A percentile compares a stretch with the other conserved stretches of the same genome.
Conservation (phyloP, 2,329 filamentous ascomycete genomes). For the Hypoxylon sp. region DNA sequence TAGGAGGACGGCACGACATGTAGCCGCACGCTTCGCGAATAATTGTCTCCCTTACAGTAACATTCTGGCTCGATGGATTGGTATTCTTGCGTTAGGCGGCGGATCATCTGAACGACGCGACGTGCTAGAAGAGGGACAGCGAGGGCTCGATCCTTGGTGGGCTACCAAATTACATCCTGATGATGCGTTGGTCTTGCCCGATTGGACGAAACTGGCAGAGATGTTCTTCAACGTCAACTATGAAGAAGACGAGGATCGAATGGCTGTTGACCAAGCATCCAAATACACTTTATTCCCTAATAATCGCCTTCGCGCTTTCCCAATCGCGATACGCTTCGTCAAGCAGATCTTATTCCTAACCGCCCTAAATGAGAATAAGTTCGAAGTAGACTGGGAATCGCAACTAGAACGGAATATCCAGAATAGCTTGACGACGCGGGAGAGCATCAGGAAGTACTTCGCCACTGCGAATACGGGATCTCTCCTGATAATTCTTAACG, state of each 20-base stretch:
- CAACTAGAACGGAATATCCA: slow-evolving; percentile 80
- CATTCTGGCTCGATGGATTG: slow-evolving; percentile 85
- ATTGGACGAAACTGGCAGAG: slow-evolving; percentile 66
- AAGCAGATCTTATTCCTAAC: slow-evolving; percentile 67
- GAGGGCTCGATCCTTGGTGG: slow-evolving; percentile 81
- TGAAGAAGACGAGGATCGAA: slow-evolving; percentile 50
- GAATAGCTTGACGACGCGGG: slow-evolving; percentile 76
- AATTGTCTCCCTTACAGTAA: slow-evolving; percentile 86
- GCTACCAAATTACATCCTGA: slow-evolving; percentile 54
- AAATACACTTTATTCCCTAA: slow-evolving; percentile 59
- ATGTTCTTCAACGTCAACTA: slow-evolving; percentile 62
- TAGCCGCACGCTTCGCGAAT: slow-evolving; percentile 90
- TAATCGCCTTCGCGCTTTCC: slow-evolving; percentile 69
- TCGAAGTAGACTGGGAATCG: slow-evolving; percentile 88
- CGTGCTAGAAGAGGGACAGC: slow-evolving; percentile 89
- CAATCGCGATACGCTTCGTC: slow-evolving; percentile 79
- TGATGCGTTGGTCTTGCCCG: slow-evolving; percentile 60
- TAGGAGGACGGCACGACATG: slow-evolving; percentile 83
- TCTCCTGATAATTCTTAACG: slow-evolving; percentile 64
- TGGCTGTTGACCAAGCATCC: slow-evolving; percentile 60
- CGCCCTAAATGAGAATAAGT: slow-evolving; percentile 64
- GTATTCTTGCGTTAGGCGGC: slow-evolving; percentile 83
- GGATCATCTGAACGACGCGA: slow-evolving; percentile 80
- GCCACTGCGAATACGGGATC: slow-evolving; percentile 57
- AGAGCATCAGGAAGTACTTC: slow-evolving; percentile 70